Evolutionary conservation across 2,329 filamentous ascomycete genomes (phyloP).

Genomic region (Cladophialophora carrionii): DNA sequence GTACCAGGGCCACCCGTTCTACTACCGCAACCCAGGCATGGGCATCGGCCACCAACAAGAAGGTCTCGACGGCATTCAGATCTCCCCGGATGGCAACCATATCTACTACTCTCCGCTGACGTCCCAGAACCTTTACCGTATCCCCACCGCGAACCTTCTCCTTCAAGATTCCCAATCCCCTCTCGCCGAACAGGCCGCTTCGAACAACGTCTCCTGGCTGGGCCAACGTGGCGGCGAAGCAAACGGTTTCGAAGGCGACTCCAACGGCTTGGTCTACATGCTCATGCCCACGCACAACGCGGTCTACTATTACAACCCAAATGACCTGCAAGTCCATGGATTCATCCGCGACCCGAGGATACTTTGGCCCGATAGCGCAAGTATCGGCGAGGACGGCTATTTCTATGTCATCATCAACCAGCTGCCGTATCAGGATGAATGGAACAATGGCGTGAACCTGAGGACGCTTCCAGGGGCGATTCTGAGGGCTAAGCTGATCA

Average conservation of each 20-base stretch:
- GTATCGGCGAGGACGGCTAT: conserved; percentile 50
- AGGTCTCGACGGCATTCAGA: conserved; percentile 44
- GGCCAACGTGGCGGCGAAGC: conserved; percentile 53
- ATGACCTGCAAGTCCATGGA: conserved; percentile 38
- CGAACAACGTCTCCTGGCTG: conserved; percentile 52
- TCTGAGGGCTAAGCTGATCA: background rate
- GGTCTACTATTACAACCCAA: conserved; percentile 51
- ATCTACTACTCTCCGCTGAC: conserved; percentile 52
- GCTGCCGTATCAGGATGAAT: conserved; percentile 51
- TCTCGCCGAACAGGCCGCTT: conserved; percentile 47
- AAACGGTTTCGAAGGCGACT: conserved; percentile 53
- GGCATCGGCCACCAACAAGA: conserved; percentile 41
- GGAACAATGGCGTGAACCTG: background rate
- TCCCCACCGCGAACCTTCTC: conserved; percentile 45
- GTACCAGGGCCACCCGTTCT: background rate
- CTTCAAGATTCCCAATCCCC: conserved; percentile 30
- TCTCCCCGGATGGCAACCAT: conserved; percentile 44
- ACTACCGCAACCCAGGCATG: conserved; percentile 1
- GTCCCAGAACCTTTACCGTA: conserved; percentile 43
- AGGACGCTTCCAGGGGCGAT: background rate
- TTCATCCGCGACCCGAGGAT: conserved; percentile 49
- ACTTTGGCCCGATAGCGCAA: conserved; percentile 51
- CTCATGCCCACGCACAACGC: conserved; percentile 53
- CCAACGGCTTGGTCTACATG: conserved; percentile 52
- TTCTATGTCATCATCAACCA: conserved; percentile 57